Percentiles rank a stretch among this genome's conserved stretches.
Conservation (phyloP, 495 filamentous ascomycete genomes). For the Hypoxylon fragiforme region DNA sequence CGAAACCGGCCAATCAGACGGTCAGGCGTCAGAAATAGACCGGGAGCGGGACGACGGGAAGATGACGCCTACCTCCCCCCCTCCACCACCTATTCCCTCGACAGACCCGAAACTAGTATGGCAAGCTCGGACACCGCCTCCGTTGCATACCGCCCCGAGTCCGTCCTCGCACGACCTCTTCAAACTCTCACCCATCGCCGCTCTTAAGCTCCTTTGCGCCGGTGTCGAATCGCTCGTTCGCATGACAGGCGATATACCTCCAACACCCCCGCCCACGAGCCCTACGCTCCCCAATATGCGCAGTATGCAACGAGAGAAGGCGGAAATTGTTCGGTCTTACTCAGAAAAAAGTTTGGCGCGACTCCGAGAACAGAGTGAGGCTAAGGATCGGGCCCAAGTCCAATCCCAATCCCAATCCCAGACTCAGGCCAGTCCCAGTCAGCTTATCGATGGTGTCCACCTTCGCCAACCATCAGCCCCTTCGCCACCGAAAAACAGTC, state of each 20-base stretch:
- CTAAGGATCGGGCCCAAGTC: constrained; percentile 21
- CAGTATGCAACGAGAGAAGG: constrained; percentile 60
- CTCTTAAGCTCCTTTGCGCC: constrained; percentile 75
- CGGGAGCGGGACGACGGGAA: constrained; percentile 3
- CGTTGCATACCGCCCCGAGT: constrained; percentile 33
- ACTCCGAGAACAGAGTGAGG: constrained; percentile 40
- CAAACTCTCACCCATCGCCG: constrained; percentile 68
- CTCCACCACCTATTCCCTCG: constrained; percentile 54
- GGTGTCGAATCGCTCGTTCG: constrained; percentile 74
- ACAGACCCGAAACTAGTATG: constrained; percentile 48
- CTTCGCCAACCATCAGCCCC: constrained; percentile 39
- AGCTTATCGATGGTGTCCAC: constrained; percentile 51
- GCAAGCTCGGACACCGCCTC: constrained; percentile 39
- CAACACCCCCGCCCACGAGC: constrained; percentile 67
- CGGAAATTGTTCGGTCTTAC: constrained; percentile 57
- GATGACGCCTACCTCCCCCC: constrained; percentile 41
- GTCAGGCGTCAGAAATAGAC: constrained; percentile 8
- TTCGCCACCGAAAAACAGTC: constrained; percentile 21
- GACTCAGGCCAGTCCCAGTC: constrained; percentile 15
- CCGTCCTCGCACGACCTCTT: constrained; percentile 62
- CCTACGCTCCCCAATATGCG: constrained; percentile 64
- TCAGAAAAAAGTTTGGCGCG: constrained; percentile 51
- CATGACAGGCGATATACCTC: constrained; percentile 71
- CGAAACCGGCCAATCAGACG: constrained; percentile 12
- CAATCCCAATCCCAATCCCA: constrained; percentile 10